Evolutionary conservation across 441 rosid species (phyloP).

Genomic region (Adansonia rubrostipa): DNA sequence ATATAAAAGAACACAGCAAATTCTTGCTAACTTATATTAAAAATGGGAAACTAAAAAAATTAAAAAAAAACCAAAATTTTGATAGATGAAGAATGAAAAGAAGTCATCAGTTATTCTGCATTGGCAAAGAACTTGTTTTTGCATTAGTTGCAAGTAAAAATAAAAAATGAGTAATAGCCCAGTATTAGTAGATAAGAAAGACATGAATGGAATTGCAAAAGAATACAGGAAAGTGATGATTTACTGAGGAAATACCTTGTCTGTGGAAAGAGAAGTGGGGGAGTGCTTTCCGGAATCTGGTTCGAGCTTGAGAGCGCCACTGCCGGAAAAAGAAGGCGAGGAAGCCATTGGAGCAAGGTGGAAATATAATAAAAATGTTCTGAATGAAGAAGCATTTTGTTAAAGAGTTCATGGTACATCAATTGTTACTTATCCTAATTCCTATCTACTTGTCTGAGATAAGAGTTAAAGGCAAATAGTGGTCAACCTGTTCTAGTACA

Average conservation of each 20-base stretch:
- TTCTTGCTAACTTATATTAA: background rate
- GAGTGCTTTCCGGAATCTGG: conserved; percentile 38
- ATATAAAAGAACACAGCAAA: background rate
- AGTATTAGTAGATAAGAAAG: background rate
- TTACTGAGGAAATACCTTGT: conserved; percentile 38
- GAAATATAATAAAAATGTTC: background rate
- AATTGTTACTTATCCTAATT: conserved; percentile 19
- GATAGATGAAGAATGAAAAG: background rate
- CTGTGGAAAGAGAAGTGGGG: conserved; percentile 31
- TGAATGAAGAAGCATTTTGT: conserved; percentile 1
- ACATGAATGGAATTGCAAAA: background rate
- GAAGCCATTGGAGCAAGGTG: conserved; percentile 43
- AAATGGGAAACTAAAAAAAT: background rate
- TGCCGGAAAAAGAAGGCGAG: conserved; percentile 40
- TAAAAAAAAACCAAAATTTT: background rate
- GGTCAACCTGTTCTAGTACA: background rate
- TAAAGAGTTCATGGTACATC: background rate
- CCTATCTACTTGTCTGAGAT: conserved; percentile 13
- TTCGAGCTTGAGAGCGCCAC: conserved; percentile 38
- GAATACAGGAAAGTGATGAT: background rate
- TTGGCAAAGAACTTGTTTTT: background rate
- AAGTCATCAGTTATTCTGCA: background rate
- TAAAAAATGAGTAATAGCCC: background rate
- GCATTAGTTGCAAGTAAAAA: background rate
- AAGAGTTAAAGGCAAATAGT: background rate